These are phyloP conservation scores for Guadua angustifolia DNA, from an alignment of 176 grass and related monocot species.

Conservation along the genomic window DNA sequence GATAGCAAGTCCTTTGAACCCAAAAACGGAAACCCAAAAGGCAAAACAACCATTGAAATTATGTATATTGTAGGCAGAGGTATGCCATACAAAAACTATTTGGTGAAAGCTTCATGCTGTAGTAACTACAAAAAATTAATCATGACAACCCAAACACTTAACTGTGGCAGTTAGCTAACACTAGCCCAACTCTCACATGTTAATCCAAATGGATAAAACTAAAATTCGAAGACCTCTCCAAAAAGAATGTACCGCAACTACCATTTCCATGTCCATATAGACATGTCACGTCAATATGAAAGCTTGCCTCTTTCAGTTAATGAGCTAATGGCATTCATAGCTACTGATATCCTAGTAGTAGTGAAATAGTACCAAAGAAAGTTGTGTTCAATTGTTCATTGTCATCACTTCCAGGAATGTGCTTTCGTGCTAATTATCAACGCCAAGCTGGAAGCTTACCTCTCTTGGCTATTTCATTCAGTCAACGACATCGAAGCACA, in stretches of 20 bases:
- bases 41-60: not conserved
- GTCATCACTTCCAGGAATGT: not conserved
- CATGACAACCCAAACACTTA: not conserved
- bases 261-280: not conserved
- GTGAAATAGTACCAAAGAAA: slow-evolving; percentile 1
- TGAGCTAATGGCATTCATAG: not conserved
- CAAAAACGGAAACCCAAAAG: not conserved
- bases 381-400: not conserved
- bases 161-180: slow-evolving; percentile 13
- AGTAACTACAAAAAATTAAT: not conserved
- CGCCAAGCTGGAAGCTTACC: not conserved
- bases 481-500: slow-evolving; percentile 17
- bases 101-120: not conserved
- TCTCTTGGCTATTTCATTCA: not conserved
- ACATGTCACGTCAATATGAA: not conserved
- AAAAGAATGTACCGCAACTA: not conserved
- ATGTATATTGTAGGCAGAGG: slow-evolving; percentile 13
- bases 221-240: not conserved
- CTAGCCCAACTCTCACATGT: not conserved
- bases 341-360: slow-evolving; percentile 4
- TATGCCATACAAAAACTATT: slow-evolving; percentile 4
- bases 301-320: slow-evolving; percentile 20
- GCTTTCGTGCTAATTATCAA: not conserved
- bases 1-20: not conserved
- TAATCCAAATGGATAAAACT: not conserved